A percentile compares a stretch with the other conserved stretches of the same genome.
Conservation (phyloP, 148 eudicot genomes). For the Persicaria tinctoria region DNA sequence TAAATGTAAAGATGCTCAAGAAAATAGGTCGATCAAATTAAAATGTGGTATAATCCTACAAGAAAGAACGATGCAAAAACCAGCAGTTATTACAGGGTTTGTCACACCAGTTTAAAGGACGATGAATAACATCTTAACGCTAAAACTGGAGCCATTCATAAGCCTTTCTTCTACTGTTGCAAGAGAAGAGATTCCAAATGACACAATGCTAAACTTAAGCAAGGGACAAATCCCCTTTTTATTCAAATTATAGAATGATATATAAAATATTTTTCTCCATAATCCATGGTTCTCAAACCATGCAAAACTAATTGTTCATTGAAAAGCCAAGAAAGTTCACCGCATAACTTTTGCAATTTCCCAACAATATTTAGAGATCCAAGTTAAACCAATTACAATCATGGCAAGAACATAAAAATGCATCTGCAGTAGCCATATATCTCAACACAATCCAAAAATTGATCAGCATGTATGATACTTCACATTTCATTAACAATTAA, state of each 20-base stretch:
- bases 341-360: neutral
- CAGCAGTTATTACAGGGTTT: no score
- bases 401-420: neutral
- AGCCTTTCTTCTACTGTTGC: neutral
- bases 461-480: neutral
- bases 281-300: neutral
- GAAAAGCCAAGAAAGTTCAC: neutral
- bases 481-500: neutral
- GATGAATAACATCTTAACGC: neutral
- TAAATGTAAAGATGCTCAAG: no score
- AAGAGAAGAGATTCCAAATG: conserved; percentile 26
- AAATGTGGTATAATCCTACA: no score
- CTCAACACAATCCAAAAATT: neutral
- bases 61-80: no score
- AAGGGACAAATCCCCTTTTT: conserved; percentile 32
- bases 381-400: no score
- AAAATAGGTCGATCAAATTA: no score
- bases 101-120: no score
- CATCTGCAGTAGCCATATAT: neutral
- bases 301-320: neutral
- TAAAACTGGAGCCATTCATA: neutral
- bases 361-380: neutral
- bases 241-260: conserved; percentile 2
- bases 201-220: conserved; percentile 23
- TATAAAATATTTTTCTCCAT: neutral